Percentiles rank a stretch among this genome's conserved stretches.
These are phyloP conservation scores for Penicillium palitans DNA, from an alignment of 2,329 filamentous ascomycete genomes.

Conservation along the genomic window DNA sequence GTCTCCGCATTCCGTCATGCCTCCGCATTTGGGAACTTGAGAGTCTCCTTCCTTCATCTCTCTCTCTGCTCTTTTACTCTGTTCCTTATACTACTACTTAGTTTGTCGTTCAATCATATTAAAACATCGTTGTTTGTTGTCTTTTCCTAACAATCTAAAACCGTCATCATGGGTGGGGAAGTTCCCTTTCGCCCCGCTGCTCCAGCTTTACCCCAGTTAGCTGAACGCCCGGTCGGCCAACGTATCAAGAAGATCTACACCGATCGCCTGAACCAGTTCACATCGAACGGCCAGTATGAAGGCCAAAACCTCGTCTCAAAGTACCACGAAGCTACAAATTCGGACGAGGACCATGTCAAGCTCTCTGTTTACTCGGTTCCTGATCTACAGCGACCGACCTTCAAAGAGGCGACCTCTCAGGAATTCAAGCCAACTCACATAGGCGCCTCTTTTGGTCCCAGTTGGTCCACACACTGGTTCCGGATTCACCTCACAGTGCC, in stretches of 20 bases:
- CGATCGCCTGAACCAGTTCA: slow-evolving; percentile 79
- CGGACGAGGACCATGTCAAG: slow-evolving; percentile 74
- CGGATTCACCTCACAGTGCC: slow-evolving; percentile 78
- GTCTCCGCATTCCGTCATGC: slow-evolving; percentile 21
- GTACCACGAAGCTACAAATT: slow-evolving; percentile 66
- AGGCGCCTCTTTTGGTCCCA: slow-evolving; percentile 82
- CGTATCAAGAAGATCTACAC: slow-evolving; percentile 83
- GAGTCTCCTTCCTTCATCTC: slow-evolving; percentile 6
- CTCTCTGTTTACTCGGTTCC: slow-evolving; percentile 86
- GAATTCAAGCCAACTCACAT: slow-evolving; percentile 72
- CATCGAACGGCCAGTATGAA: slow-evolving; percentile 74
- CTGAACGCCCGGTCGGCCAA: slow-evolving; percentile 64
- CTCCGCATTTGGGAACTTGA: slow-evolving; percentile 18
- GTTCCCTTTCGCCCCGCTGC: slow-evolving; percentile 29
- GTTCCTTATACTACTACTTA: not conserved
- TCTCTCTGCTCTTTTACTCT: not conserved
- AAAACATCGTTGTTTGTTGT: not conserved
- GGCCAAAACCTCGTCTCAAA: slow-evolving; percentile 74
- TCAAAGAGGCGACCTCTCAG: slow-evolving; percentile 77
- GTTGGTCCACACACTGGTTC: slow-evolving; percentile 99
- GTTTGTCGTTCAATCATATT: not conserved
- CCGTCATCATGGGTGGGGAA: slow-evolving; percentile 40
- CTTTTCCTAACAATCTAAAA: not conserved
- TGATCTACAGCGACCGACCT: slow-evolving; percentile 74
- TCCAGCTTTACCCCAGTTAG: slow-evolving; percentile 52